Evolutionary conservation across 352 stramenopile genomes (phyloP).

Genomic region (Detonula confervacea): DNA sequence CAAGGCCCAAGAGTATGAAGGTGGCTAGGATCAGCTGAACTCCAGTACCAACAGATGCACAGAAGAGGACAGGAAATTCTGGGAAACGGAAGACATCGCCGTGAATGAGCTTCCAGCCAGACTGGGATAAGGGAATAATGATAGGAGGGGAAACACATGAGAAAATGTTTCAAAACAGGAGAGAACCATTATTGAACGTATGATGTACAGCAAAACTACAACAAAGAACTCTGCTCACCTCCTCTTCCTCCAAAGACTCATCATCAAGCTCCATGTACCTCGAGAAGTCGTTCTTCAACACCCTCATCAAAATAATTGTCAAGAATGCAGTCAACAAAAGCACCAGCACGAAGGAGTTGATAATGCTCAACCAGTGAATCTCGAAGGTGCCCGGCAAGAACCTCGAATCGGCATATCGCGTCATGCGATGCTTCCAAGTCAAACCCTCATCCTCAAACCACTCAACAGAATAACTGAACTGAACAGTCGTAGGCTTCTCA

Average conservation of each 20-base stretch:
- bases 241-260: constrained; percentile 91
- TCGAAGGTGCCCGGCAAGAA: constrained; percentile 87
- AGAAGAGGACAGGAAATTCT: constrained; percentile 90
- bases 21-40: constrained; percentile 94
- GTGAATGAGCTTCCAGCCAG: constrained; percentile 97
- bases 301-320: constrained; percentile 95
- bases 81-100: constrained; percentile 96
- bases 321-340: constrained; percentile 96
- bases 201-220: too few relatives aligned
- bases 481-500: constrained; percentile 69
- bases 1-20: constrained; percentile 91
- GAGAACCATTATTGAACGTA: too few relatives aligned
- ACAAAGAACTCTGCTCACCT: constrained; percentile 74
- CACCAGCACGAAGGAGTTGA: constrained; percentile 98
- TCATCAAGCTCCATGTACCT: constrained; percentile 95
- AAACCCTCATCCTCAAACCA: constrained; percentile 91
- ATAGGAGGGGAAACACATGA: constrained; percentile 6
- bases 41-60: constrained; percentile 90
- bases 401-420: constrained; percentile 82
- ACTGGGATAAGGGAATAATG: constrained; percentile 65
- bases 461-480: constrained; percentile 96
- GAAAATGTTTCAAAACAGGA: too few relatives aligned
- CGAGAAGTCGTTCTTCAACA: constrained; percentile 98
- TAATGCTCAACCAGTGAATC: constrained; percentile 98
- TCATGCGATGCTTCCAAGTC: constrained; percentile 90